A percentile compares a stretch with the other conserved stretches of the same genome.
Evolutionary conservation across 805 yeast genomes (phyloP).

Genomic region (Ogataea kodamae): DNA sequence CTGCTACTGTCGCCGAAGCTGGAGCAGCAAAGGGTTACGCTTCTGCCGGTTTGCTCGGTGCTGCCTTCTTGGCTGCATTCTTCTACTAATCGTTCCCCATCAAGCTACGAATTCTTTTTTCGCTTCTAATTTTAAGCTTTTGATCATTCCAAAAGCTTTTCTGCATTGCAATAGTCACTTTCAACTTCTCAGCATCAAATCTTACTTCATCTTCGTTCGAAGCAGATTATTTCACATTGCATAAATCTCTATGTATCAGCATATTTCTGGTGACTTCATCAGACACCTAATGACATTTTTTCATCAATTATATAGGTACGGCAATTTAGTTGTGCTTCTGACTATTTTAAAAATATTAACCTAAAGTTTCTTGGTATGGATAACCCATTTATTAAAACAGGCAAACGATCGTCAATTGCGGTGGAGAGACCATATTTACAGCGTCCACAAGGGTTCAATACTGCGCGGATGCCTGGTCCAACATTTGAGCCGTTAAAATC

Average conservation of each 20-base stretch:
- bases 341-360: no score
- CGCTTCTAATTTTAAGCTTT: slow-evolving; percentile 4
- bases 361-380: slow-evolving; percentile 10
- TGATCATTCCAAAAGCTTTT: not conserved
- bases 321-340: no score
- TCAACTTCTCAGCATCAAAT: slow-evolving; percentile 1
- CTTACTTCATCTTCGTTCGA: slow-evolving; percentile 7
- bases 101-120: slow-evolving; percentile 1
- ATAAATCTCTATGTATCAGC: slow-evolving; percentile 18
- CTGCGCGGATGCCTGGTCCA: not conserved
- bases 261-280: slow-evolving; percentile 11
- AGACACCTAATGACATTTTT: slow-evolving; percentile 9
- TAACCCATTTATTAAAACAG: slow-evolving; percentile 9
- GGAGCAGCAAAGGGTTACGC: slow-evolving; percentile 23
- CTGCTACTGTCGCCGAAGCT: slow-evolving; percentile 19
- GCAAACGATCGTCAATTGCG: slow-evolving; percentile 29
- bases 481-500: not conserved
- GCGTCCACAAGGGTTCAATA: slow-evolving; percentile 4
- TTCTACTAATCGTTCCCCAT: slow-evolving; percentile 15
- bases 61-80: slow-evolving; percentile 24
- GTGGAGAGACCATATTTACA: slow-evolving; percentile 28
- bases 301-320: not conserved
- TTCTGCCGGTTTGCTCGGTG: slow-evolving; percentile 26
- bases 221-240: slow-evolving; percentile 13
- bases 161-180: slow-evolving; percentile 1